These are phyloP conservation scores for Hyaloscypha finlandica DNA, from an alignment of 495 filamentous ascomycete species.

Conservation along the genomic window DNA sequence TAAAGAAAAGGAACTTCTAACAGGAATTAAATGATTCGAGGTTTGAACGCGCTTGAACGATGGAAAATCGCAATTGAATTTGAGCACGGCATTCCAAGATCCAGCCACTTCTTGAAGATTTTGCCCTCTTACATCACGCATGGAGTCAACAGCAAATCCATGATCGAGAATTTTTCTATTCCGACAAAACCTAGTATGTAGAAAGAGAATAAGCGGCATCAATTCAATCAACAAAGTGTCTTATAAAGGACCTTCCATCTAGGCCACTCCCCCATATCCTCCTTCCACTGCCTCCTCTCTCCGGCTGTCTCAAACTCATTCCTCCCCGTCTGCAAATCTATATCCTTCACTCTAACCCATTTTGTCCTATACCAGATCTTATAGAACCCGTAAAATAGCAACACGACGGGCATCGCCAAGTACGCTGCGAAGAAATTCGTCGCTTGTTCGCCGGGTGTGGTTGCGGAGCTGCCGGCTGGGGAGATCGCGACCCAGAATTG, in stretches of 20 bases:
- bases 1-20: too few relatives aligned
- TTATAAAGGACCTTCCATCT: conserved; percentile 78
- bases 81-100: too few relatives aligned
- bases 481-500: conserved; percentile 93
- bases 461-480: conserved; percentile 57
- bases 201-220: background rate
- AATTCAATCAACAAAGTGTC: conserved; percentile 40
- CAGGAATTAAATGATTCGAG: too few relatives aligned
- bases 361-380: conserved; percentile 74
- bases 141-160: too few relatives aligned
- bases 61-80: too few relatives aligned
- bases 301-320: conserved; percentile 77
- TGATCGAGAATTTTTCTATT: background rate
- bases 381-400: conserved; percentile 72
- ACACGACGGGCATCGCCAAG: conserved; percentile 77
- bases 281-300: conserved; percentile 66
- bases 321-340: conserved; percentile 88
- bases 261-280: conserved; percentile 75
- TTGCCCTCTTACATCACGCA: background rate
- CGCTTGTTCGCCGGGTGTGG: conserved; percentile 44
- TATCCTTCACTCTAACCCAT: conserved; percentile 63
- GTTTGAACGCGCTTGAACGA: too few relatives aligned
- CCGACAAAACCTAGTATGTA: background rate
- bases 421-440: conserved; percentile 78
- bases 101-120: background rate